Percentiles rank a stretch among this genome's conserved stretches.
phyloP scores from a whole-genome alignment of 257 asterid species.

The Nicotiana undulata region DNA sequence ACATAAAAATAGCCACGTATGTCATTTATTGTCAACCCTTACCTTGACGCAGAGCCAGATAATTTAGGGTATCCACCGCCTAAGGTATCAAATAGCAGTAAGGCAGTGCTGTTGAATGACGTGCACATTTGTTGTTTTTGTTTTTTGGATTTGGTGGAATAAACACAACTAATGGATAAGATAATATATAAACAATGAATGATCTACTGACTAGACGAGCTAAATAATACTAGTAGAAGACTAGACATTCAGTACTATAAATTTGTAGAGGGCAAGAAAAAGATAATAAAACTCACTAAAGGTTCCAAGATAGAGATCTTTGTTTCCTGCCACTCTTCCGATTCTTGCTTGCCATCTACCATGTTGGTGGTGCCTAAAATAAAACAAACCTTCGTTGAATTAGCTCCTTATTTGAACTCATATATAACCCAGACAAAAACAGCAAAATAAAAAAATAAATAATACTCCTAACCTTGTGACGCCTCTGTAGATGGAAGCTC shows the following conservation, averaged over 20 bases:
- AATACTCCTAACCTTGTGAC: conserved; percentile 56
- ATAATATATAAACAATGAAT: too few species aligned
- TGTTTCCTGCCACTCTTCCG: conserved; percentile 88
- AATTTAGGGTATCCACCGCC: conserved; percentile 43
- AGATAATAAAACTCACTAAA: conserved; percentile 46
- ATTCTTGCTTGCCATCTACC: conserved; percentile 93
- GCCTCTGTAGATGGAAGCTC: conserved; percentile 91
- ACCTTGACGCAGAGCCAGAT: conserved; percentile 2
- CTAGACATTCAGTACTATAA: not conserved
- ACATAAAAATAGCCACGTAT: conserved; percentile 30
- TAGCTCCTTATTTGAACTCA: not conserved
- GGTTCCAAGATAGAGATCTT: conserved; percentile 85
- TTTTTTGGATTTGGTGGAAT: not conserved
- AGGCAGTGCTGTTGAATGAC: not conserved
- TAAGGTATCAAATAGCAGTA: conserved; percentile 31
- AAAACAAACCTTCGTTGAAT: not conserved
- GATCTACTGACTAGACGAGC: too few species aligned
- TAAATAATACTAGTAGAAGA: too few species aligned
- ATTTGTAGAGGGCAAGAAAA: not conserved
- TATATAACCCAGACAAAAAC: too few species aligned
- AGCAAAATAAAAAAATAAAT: not conserved
- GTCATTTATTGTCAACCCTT: conserved; percentile 3
- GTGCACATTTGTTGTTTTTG: not conserved
- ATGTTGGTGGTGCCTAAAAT: conserved; percentile 83
- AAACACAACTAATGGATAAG: not conserved